These are phyloP conservation scores for Beauveria varroae DNA, from an alignment of 2,329 filamentous ascomycete genomes.

Conservation along the genomic window DNA sequence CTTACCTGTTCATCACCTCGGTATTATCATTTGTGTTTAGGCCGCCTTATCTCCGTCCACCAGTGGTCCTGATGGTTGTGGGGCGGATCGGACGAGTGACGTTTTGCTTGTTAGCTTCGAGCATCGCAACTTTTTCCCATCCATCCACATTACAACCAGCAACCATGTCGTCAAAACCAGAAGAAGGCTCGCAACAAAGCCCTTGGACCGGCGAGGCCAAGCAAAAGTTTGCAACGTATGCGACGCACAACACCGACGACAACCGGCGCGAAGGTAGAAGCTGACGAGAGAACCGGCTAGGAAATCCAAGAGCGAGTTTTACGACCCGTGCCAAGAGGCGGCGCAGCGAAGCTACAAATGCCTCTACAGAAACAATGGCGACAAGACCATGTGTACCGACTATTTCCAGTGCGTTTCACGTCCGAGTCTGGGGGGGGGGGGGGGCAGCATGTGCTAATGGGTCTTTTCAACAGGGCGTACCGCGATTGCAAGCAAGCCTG, in stretches of 20 bases:
- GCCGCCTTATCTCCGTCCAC: no score
- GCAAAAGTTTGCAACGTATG: slow-evolving; percentile 57
- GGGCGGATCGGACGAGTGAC: background rate
- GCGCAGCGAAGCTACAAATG: slow-evolving; percentile 80
- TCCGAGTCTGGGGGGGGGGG: background rate
- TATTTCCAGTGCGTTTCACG: slow-evolving; percentile 75
- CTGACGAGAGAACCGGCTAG: slow-evolving; percentile 35
- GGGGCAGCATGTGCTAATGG: slow-evolving; percentile 14
- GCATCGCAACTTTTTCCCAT: slow-evolving; percentile 1
- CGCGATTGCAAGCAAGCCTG: slow-evolving; percentile 91
- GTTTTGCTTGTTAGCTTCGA: background rate
- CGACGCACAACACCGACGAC: slow-evolving; percentile 3
- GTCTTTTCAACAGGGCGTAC: slow-evolving; percentile 60
- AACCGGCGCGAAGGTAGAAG: background rate
- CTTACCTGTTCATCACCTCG: no score
- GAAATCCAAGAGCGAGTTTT: slow-evolving; percentile 83
- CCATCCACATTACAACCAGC: background rate
- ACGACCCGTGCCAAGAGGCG: slow-evolving; percentile 92
- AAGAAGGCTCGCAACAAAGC: slow-evolving; percentile 16
- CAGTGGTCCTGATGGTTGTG: background rate
- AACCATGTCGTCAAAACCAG: slow-evolving; percentile 14
- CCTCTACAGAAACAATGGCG: slow-evolving; percentile 78
- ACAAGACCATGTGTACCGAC: slow-evolving; percentile 83
- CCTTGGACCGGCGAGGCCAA: slow-evolving; percentile 54
- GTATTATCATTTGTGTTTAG: no score